These are phyloP conservation scores for Populus alba DNA, from an alignment of 345 rosid species.

Conservation along the genomic window DNA sequence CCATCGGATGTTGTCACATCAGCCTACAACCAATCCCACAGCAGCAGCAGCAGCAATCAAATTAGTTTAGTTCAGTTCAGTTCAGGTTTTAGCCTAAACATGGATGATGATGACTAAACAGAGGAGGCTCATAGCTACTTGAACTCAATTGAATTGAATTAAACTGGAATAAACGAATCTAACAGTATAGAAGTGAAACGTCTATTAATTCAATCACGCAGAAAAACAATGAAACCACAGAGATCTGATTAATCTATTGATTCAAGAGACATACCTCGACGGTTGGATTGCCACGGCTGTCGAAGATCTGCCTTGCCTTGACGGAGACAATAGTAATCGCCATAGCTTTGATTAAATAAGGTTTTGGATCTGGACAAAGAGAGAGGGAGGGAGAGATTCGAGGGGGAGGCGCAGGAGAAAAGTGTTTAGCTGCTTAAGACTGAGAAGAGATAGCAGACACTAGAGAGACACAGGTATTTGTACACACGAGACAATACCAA, in stretches of 20 bases:
- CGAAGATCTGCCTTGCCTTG: slow-evolving; percentile 73
- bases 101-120: not conserved
- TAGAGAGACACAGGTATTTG: not conserved
- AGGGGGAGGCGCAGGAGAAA: not conserved
- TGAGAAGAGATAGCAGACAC: not conserved
- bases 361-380: slow-evolving; percentile 7
- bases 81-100: too few species aligned
- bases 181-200: not conserved
- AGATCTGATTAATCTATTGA: too few species aligned
- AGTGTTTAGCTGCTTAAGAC: not conserved
- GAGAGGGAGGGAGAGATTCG: not conserved
- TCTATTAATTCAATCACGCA: too few species aligned
- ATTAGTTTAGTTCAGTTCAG: too few species aligned
- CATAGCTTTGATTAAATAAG: slow-evolving; percentile 1
- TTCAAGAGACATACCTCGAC: slow-evolving; percentile 49
- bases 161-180: not conserved
- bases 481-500: not conserved
- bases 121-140: not conserved
- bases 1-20: slow-evolving; percentile 48
- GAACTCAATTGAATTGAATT: not conserved
- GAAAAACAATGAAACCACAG: too few species aligned
- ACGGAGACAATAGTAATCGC: slow-evolving; percentile 32
- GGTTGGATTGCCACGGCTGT: slow-evolving; percentile 73
- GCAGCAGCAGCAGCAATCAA: not conserved
- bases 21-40: slow-evolving; percentile 31